Percentiles rank a stretch among this genome's conserved stretches.
These are phyloP conservation scores for Mycena indigotica DNA, from an alignment of 768 basidiomycete species.

Conservation along the genomic window DNA sequence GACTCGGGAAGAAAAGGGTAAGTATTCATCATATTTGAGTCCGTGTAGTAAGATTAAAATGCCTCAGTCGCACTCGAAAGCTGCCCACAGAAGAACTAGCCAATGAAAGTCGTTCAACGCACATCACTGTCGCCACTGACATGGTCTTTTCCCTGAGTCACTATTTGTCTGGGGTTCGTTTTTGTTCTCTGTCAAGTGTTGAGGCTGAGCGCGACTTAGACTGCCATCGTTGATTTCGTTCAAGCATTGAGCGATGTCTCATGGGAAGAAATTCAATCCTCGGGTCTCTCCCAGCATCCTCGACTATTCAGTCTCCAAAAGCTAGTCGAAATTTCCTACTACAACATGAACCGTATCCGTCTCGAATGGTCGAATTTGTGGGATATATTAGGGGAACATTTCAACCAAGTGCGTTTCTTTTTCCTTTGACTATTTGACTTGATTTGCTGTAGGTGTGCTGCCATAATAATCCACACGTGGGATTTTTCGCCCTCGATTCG, in stretches of 20 bases:
- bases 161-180: slow-evolving; percentile 89
- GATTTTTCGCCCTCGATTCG: slow-evolving; percentile 95
- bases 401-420: slow-evolving; percentile 77
- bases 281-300: slow-evolving; percentile 90
- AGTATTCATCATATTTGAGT: slow-evolving; percentile 27
- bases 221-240: slow-evolving; percentile 97
- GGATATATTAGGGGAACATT: slow-evolving; percentile 97
- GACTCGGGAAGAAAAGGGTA: slow-evolving; percentile 83
- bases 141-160: slow-evolving; percentile 99
- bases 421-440: neutral
- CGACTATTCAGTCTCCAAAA: slow-evolving; percentile 97
- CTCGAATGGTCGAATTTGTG: slow-evolving; percentile 98
- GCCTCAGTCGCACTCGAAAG: slow-evolving; percentile 53
- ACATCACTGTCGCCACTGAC: slow-evolving; percentile 97
- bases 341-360: slow-evolving; percentile 98
- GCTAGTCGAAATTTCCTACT: slow-evolving; percentile 98
- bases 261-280: slow-evolving; percentile 99
- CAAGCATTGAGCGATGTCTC: slow-evolving; percentile 95
- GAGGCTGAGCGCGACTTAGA: slow-evolving; percentile 46
- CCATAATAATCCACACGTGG: slow-evolving; percentile 95
- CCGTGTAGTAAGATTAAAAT: slow-evolving; percentile 14
- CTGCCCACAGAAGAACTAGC: slow-evolving; percentile 90
- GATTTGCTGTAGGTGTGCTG: slow-evolving; percentile 79
- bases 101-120: slow-evolving; percentile 94
- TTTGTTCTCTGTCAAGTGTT: neutral